These are phyloP conservation scores for Aspergillus ustus DNA, from an alignment of 2,329 filamentous ascomycete species.

Conservation along the genomic window DNA sequence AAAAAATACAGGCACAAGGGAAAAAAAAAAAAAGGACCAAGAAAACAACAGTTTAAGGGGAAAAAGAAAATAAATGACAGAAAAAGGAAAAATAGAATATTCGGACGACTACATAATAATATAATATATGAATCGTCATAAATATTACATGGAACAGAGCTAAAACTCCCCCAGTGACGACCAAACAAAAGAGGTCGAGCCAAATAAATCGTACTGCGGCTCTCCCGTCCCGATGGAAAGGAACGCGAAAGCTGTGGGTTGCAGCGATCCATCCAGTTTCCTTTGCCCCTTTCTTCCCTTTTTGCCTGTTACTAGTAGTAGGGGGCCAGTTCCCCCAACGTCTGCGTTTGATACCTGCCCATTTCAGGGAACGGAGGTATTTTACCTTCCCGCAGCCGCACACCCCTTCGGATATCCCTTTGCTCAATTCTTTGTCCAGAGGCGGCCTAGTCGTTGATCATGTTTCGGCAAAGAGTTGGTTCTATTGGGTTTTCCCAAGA, in stretches of 20 bases:
- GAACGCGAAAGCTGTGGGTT: constrained; percentile 32
- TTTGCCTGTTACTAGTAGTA: constrained; percentile 26
- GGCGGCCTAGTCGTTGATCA: constrained; percentile 8
- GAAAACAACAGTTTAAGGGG: constrained; percentile 10
- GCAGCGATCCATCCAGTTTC: constrained; percentile 21
- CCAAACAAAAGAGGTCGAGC: not conserved
- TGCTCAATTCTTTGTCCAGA: constrained; percentile 9
- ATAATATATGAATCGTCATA: constrained; percentile 13
- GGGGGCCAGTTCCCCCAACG: constrained; percentile 22
- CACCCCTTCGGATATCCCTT: constrained; percentile 7
- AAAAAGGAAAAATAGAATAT: constrained; percentile 16
- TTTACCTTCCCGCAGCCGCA: constrained; percentile 4
- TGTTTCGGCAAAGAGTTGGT: not conserved
- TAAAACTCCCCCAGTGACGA: constrained; percentile 2
- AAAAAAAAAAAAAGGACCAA: constrained; percentile 16
- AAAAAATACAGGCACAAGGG: constrained; percentile 6
- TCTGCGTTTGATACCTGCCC: constrained; percentile 19
- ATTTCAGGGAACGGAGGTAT: not conserved
- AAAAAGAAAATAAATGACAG: constrained; percentile 20
- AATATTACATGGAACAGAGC: constrained; percentile 13
- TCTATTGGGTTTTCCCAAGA: not conserved
- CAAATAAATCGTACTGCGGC: constrained; percentile 27
- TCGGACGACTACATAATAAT: constrained; percentile 9
- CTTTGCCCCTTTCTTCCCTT: constrained; percentile 32
- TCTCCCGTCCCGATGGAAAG: constrained; percentile 42